phyloP scores from a whole-genome alignment of 2,329 filamentous ascomycete genomes.

The Penicillium fuscoglaucum region DNA sequence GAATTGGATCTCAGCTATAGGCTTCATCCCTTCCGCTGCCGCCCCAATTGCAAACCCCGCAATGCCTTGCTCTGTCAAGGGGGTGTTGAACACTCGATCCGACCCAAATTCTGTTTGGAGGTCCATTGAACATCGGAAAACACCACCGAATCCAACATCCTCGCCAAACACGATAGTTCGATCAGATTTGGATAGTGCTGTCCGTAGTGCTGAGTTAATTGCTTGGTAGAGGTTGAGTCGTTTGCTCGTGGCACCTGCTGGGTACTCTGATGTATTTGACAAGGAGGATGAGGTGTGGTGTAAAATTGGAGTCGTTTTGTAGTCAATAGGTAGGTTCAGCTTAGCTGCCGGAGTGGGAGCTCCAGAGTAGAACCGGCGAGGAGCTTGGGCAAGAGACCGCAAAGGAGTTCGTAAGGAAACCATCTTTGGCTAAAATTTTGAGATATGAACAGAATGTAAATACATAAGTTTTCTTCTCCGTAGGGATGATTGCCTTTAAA shows the following conservation, averaged over 20 bases:
- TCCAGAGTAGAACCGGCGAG: slow-evolving; percentile 47
- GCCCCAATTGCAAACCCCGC: slow-evolving; percentile 89
- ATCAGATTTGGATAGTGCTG: slow-evolving; percentile 79
- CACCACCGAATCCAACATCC: slow-evolving; percentile 94
- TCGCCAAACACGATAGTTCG: slow-evolving; percentile 91
- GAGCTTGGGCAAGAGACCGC: slow-evolving; percentile 17
- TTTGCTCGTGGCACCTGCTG: slow-evolving; percentile 70
- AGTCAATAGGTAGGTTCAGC: slow-evolving; percentile 87
- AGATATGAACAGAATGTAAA: neutral
- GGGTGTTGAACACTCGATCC: slow-evolving; percentile 94
- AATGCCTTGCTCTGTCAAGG: slow-evolving; percentile 90
- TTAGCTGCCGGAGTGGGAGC: slow-evolving; percentile 52
- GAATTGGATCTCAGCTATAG: slow-evolving; percentile 93
- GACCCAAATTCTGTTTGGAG: slow-evolving; percentile 83
- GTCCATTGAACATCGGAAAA: slow-evolving; percentile 92
- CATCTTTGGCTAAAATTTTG: slow-evolving; percentile 12
- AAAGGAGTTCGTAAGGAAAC: slow-evolving; percentile 17
- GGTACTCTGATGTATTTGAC: slow-evolving; percentile 70
- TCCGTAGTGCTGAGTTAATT: slow-evolving; percentile 84
- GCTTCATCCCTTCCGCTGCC: slow-evolving; percentile 87
- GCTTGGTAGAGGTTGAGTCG: slow-evolving; percentile 93
- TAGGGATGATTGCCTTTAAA: slow-evolving; percentile 15
- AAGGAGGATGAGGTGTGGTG: slow-evolving; percentile 75
- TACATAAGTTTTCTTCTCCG: neutral
- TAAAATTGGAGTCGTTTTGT: slow-evolving; percentile 75